Conservation (phyloP, 352 stramenopile genomes). For the Phytophthora colocasiae region DNA sequence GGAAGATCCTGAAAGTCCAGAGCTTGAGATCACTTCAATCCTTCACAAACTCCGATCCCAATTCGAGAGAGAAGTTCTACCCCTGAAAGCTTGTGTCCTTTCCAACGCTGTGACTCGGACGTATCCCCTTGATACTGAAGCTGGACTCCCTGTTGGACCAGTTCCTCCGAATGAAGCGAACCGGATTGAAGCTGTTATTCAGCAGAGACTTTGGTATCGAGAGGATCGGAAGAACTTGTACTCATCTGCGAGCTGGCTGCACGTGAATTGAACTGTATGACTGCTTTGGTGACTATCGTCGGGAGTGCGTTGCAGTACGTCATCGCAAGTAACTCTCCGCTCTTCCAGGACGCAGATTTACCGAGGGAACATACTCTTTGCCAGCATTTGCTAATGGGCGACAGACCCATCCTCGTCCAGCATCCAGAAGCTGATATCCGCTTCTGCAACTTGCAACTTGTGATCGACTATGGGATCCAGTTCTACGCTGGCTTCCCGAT, state of each 20-base stretch:
- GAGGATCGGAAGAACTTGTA: constrained; percentile 38
- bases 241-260: constrained; percentile 47
- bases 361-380: constrained; percentile 56
- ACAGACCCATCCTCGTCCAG: constrained; percentile 57
- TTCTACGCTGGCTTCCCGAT: constrained; percentile 53
- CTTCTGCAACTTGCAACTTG: constrained; percentile 44
- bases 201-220: constrained; percentile 35
- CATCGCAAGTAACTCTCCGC: constrained; percentile 40
- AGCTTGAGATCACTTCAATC: constrained; percentile 1
- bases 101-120: constrained; percentile 38
- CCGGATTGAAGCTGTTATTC: constrained; percentile 39
- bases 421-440: constrained; percentile 66
- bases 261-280: constrained; percentile 44
- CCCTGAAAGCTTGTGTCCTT: constrained; percentile 39
- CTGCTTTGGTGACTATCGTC: constrained; percentile 52
- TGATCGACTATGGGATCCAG: constrained; percentile 32
- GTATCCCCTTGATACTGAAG: constrained; percentile 38
- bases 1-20: background rate
- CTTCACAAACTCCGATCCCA: constrained; percentile 21
- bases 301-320: constrained; percentile 40
- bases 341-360: constrained; percentile 31
- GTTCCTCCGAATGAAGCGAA: constrained; percentile 48
- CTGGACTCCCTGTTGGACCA: constrained; percentile 19
- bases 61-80: constrained; percentile 27
- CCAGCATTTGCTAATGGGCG: constrained; percentile 58